Base-by-base conservation (phyloP, 345 rosid genomes). In the Sonneratia alba region DNA sequence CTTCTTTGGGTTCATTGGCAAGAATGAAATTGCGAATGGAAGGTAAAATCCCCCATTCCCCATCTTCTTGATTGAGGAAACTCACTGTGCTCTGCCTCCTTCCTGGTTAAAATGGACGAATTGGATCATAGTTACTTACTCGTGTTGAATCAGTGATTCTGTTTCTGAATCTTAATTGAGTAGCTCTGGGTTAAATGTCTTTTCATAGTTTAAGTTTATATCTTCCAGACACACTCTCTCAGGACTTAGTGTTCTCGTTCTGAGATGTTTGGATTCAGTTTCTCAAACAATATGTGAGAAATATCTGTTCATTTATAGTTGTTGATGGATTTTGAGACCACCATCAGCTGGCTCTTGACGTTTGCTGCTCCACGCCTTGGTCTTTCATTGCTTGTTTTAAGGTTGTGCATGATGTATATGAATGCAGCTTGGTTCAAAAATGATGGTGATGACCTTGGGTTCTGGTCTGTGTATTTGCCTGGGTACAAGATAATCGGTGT, bases 11-110 rank as follows among this genome's bases (percentile, higher is more conserved):
- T 94, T 83, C 71, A n/a, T 88, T 69, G 82, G 79, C 72, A 94
- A 91, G 83, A 94, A 94, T 62, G 98, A 94, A 83, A 90, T 91
- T 79, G 59, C 90, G 59, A 91, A 94, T 78, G 98, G 98, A 75
- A 94, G 98, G 98, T 91, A 76, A 71, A 47, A 27, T 63, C 21
- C 47, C 36, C 16, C 18, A 21, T 13, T 27, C 18, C 38, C 66
- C 38, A 0, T 34, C 15, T 62, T 34, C 66, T 22, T 10, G 15
- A 59, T 10, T 8, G 11, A 19, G 32, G 62, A 18, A 56, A 19
- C 6, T 21, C 2, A 27, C 21, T 21, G 24, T 5, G 10, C n/a
- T 56, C 24, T 56, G 62, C 15, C 36, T 7, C 66, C 27, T 32
- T 62, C 32, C 38, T 14, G 38, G 37, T 62, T 62, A 62, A 22